Percentiles rank a stretch among this genome's conserved stretches.
Evolutionary conservation across 75 land plant species (phyloP).

Genomic region (Cryptomeria japonica): DNA sequence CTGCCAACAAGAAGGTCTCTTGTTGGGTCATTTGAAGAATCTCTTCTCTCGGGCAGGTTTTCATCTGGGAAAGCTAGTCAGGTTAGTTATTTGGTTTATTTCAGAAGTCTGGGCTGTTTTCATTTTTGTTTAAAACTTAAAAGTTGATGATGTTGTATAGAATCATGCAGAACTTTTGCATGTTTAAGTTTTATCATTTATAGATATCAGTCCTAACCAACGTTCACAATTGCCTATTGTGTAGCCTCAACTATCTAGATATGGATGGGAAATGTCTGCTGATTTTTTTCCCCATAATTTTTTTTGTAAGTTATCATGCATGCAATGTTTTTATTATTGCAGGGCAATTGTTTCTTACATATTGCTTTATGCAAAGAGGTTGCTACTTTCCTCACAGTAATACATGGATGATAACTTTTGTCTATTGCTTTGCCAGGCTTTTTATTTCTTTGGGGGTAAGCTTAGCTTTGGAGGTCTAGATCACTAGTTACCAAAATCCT

Average conservation of each 20-base stretch:
- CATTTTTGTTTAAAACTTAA: slow-evolving; percentile 1
- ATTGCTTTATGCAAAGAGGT: slow-evolving; percentile 3
- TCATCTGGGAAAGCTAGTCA: slow-evolving; percentile 68
- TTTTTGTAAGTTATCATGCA: background rate
- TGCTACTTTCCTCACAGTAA: background rate
- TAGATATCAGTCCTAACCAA: background rate
- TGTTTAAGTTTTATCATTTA: background rate
- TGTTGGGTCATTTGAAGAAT: slow-evolving; percentile 99
- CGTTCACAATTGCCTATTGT: background rate
- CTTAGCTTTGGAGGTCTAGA: background rate
- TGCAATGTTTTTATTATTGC: background rate
- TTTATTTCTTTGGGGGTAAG: background rate
- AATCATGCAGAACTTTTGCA: background rate
- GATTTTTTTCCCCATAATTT: background rate
- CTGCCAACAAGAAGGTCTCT: slow-evolving; percentile 76
- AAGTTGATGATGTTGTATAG: background rate
- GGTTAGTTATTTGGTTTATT: slow-evolving; percentile 37
- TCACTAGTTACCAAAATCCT: background rate
- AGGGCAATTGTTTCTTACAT: background rate
- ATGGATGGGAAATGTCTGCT: background rate
- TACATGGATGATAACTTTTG: background rate
- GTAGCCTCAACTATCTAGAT: background rate
- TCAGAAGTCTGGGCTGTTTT: slow-evolving; percentile 8
- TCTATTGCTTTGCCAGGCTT: background rate
- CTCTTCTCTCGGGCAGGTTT: slow-evolving; percentile 89